Percentiles rank a stretch among this genome's conserved stretches.
These are phyloP conservation scores for Candida parachauliodes DNA, from an alignment of 805 yeast species.

Conservation along the genomic window DNA sequence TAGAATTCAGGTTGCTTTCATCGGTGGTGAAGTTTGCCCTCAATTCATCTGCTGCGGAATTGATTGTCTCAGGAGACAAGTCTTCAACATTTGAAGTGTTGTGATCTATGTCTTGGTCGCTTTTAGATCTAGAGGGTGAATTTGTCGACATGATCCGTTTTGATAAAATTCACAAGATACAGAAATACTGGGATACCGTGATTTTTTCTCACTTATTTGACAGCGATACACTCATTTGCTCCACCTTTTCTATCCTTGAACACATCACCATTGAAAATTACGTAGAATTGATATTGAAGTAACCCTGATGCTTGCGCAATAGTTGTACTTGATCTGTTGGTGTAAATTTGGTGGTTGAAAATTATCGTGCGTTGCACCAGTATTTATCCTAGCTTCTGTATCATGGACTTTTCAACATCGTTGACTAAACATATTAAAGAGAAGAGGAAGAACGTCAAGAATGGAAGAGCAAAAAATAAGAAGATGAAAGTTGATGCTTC, in stretches of 20 bases:
- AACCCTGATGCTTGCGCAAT: too few species aligned
- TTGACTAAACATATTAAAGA: constrained; percentile 47
- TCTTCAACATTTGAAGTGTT: constrained; percentile 4
- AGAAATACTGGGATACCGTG: too few species aligned
- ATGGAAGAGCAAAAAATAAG: constrained; percentile 10
- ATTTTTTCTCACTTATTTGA: too few species aligned
- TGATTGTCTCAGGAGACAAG: constrained; percentile 6
- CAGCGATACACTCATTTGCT: too few species aligned
- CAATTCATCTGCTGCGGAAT: constrained; percentile 20
- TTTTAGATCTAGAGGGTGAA: constrained; percentile 13
- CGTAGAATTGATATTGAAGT: too few species aligned
- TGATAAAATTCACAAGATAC: constrained; percentile 1
- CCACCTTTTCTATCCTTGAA: too few species aligned
- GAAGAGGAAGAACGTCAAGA: constrained; percentile 28
- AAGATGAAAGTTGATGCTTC: too few species aligned
- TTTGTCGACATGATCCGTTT: constrained; percentile 1
- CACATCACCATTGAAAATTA: too few species aligned
- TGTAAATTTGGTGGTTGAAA: too few species aligned
- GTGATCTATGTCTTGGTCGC: constrained; percentile 4
- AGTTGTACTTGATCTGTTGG: too few species aligned
- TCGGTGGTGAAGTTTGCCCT: constrained; percentile 28
- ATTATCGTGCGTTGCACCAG: neutral
- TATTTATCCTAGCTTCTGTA: neutral
- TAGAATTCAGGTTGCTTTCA: too few species aligned
- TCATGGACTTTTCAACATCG: constrained; percentile 48